Evolutionary conservation across 805 yeast species (phyloP), one percentile per base, ranked within the genome.

Genomic region (Candida loeiensis): DNA sequence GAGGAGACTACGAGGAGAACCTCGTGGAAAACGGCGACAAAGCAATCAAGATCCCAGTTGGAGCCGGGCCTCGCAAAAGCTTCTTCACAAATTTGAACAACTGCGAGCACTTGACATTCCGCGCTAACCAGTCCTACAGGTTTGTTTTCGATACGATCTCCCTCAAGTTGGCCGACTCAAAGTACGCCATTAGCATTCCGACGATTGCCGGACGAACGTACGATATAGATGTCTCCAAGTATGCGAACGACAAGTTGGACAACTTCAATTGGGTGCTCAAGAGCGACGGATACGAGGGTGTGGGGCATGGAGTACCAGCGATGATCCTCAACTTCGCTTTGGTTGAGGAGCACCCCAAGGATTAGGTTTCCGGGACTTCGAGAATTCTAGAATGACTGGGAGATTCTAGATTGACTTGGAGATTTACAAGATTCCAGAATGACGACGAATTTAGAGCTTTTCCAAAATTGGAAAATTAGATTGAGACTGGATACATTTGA

Each of bases 101-200:
- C 37, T 65, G 80, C 37, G 50, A 63, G 29, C 44, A 54, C 11
- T 77, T 75, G 44, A 51, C 44, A 1, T 79, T 77, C 47, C 42
- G 59, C 16, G 54, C 63, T 6, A 66, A 61, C 17, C 39, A 49
- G 14, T 49, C 56, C 4, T 80, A 80, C 45, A 48, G 54, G 16
- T 65, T 80, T 40, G 76, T 73, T 42, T 81, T 81, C 50, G 75
- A 70, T 45, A 79, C 84, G 2, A 74, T 76, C 19, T 71, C 70
- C 38, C 50, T 81, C 18, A 74, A 74, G 34, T 51, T 79, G 60
- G 64, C 73, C 15, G 69, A 73, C 48, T 69, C 78, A 3, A 61
- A 69, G 25, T 74, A 79, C 45, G 68, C 71, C 7, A 69, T 81
- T 3, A 59, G 69, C 40, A 58, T 80, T 34, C 86, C 86, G 1